Conservation (phyloP, 2,329 filamentous ascomycete genomes). For the Hymenoscyphus fraxineus region DNA sequence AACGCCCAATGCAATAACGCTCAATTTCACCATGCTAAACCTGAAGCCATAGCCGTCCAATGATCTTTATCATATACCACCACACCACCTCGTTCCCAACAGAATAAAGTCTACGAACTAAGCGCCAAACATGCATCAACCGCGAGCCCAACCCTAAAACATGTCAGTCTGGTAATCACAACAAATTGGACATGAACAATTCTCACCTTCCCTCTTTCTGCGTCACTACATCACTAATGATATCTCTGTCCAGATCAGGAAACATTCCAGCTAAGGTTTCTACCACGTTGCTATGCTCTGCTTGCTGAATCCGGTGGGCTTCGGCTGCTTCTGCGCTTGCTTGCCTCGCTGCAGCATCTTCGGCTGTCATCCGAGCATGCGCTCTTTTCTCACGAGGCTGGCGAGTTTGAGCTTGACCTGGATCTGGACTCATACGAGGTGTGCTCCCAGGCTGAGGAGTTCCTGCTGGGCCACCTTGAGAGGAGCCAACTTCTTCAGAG, state of each 20-base stretch:
- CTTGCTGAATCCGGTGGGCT: slow-evolving; percentile 73
- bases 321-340: slow-evolving; percentile 88
- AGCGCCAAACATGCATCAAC: slow-evolving; percentile 81
- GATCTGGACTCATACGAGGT: slow-evolving; percentile 31
- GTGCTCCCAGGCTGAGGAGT: slow-evolving; percentile 46
- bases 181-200: neutral
- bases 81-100: slow-evolving; percentile 3
- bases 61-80: slow-evolving; percentile 12
- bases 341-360: slow-evolving; percentile 85
- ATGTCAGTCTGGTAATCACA: slow-evolving; percentile 25
- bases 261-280: slow-evolving; percentile 97
- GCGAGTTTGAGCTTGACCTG: slow-evolving; percentile 25
- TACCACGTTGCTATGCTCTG: slow-evolving; percentile 86
- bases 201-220: slow-evolving; percentile 90
- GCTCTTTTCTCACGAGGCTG: slow-evolving; percentile 17
- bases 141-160: slow-evolving; percentile 69
- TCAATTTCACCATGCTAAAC: slow-evolving; percentile 16
- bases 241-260: slow-evolving; percentile 85
- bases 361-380: slow-evolving; percentile 54
- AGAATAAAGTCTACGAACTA: slow-evolving; percentile 26
- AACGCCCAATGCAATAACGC: slow-evolving; percentile 16
- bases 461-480: slow-evolving; percentile 37
- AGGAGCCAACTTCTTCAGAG: slow-evolving; percentile 57
- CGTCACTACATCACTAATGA: slow-evolving; percentile 95
- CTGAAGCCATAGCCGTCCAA: slow-evolving; percentile 4